Evolutionary conservation across 176 grass and related monocot species (phyloP).

Genomic region (Zizania latifolia): DNA sequence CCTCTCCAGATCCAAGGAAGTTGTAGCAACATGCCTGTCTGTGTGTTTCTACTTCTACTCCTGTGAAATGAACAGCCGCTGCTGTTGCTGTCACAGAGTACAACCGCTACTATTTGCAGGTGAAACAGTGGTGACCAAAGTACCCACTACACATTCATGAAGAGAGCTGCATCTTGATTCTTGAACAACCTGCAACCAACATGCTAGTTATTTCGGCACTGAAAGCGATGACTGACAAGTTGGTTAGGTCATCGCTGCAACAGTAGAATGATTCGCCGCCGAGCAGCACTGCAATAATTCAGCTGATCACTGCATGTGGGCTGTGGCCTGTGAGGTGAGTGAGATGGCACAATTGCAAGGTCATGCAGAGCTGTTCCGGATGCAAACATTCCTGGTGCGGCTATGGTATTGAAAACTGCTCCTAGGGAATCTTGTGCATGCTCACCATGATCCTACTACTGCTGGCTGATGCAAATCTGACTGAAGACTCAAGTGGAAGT

Average conservation of each 20-base stretch:
- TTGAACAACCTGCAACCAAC: constrained; percentile 10
- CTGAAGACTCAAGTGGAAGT: neutral
- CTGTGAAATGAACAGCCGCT: neutral
- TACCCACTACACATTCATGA: neutral
- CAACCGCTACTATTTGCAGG: constrained; percentile 1
- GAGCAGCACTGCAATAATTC: constrained; percentile 24
- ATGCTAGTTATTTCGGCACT: neutral
- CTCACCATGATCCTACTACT: constrained; percentile 16
- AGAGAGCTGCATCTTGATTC: neutral
- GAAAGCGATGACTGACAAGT: neutral
- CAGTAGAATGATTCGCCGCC: constrained; percentile 25
- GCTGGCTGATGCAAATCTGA: neutral
- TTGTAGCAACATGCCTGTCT: constrained; percentile 12
- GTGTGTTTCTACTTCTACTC: neutral
- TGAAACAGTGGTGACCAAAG: constrained; percentile 1
- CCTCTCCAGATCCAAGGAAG: neutral
- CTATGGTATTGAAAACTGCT: neutral
- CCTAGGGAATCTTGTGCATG: constrained; percentile 23
- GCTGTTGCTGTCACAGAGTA: no score
- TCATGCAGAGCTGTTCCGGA: neutral
- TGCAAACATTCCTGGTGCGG: constrained; percentile 4
- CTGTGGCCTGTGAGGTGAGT: neutral
- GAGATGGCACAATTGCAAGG: neutral
- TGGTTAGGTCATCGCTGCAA: constrained; percentile 5
- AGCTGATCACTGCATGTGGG: constrained; percentile 4